Evolutionary conservation across 2,329 filamentous ascomycete species (phyloP).

Genomic region (Seiridium cupressi): DNA sequence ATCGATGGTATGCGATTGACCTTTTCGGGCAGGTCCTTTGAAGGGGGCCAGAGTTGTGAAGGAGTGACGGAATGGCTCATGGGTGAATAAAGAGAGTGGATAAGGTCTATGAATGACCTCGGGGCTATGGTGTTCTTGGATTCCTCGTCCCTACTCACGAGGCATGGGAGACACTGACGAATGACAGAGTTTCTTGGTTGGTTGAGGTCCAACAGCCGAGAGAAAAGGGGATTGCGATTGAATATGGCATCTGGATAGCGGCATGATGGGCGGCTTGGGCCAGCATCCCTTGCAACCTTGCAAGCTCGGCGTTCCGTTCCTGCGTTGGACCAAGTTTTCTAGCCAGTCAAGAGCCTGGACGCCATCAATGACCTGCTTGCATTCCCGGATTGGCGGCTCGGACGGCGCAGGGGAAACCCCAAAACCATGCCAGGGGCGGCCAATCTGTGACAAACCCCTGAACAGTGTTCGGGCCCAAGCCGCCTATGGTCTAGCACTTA

Average conservation of each 20-base stretch:
- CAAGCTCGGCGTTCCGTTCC: constrained; percentile 2
- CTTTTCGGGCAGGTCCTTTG: not conserved
- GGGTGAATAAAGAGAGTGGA: constrained; percentile 1
- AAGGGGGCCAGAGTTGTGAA: not conserved
- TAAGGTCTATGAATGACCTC: not conserved
- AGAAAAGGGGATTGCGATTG: not conserved
- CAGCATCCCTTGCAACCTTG: not conserved
- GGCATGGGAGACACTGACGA: too few relatives aligned
- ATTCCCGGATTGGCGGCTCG: not conserved
- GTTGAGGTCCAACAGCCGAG: not conserved
- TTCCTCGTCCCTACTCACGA: too few relatives aligned
- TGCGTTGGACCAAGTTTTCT: not conserved
- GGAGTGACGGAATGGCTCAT: not conserved
- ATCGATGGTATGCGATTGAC: not conserved
- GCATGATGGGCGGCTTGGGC: not conserved
- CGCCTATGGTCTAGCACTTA: not conserved
- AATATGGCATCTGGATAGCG: not conserved
- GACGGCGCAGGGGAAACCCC: not conserved
- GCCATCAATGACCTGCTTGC: not conserved
- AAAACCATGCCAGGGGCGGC: not conserved
- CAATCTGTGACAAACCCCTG: constrained; percentile 1
- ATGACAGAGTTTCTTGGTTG: too few relatives aligned
- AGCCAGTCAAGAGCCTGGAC: not conserved
- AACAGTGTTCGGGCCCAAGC: not conserved
- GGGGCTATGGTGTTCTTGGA: not conserved